These are phyloP conservation scores for Clonostachys solani DNA, from an alignment of 2,329 filamentous ascomycete genomes.

Conservation along the genomic window DNA sequence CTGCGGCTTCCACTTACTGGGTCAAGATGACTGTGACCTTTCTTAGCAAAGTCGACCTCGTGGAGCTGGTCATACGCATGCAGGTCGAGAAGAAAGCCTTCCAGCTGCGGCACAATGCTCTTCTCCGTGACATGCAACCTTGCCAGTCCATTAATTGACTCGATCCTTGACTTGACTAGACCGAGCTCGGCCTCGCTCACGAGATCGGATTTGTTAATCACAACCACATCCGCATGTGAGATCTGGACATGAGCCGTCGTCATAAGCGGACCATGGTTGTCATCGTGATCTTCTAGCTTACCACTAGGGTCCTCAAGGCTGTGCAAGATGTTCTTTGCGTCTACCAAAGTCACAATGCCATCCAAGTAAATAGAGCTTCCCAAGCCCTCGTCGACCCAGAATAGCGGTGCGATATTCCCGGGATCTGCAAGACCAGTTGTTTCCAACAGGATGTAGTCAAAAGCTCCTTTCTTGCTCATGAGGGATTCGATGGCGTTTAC, in stretches of 20 bases:
- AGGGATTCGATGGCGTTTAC: constrained; percentile 93
- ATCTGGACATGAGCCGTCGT: constrained; percentile 96
- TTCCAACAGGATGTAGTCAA: constrained; percentile 96
- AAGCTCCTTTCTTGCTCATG: constrained; percentile 89
- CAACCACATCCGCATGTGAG: constrained; percentile 90
- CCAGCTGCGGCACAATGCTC: constrained; percentile 74
- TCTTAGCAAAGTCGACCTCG: constrained; percentile 64
- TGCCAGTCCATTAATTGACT: constrained; percentile 85
- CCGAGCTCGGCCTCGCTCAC: constrained; percentile 67
- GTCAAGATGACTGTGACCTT: constrained; percentile 89
- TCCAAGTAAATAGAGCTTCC: constrained; percentile 95
- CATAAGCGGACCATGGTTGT: constrained; percentile 63
- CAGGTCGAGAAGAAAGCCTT: constrained; percentile 82
- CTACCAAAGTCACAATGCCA: constrained; percentile 92
- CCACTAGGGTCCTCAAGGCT: constrained; percentile 70
- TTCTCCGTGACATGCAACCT: constrained; percentile 78
- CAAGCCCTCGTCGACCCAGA: constrained; percentile 96
- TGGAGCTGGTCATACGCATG: constrained; percentile 88
- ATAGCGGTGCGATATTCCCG: constrained; percentile 89
- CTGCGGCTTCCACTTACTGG: constrained; percentile 49
- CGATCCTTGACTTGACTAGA: constrained; percentile 65
- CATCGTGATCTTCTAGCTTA: constrained; percentile 46
- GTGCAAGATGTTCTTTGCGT: constrained; percentile 86
- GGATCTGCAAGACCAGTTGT: constrained; percentile 95
- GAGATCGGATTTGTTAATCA: constrained; percentile 91